A percentile compares a stretch with the other conserved stretches of the same genome.
phyloP scores from a whole-genome alignment of 371 early-diverging fungal species.

The Mortierella sp. region DNA sequence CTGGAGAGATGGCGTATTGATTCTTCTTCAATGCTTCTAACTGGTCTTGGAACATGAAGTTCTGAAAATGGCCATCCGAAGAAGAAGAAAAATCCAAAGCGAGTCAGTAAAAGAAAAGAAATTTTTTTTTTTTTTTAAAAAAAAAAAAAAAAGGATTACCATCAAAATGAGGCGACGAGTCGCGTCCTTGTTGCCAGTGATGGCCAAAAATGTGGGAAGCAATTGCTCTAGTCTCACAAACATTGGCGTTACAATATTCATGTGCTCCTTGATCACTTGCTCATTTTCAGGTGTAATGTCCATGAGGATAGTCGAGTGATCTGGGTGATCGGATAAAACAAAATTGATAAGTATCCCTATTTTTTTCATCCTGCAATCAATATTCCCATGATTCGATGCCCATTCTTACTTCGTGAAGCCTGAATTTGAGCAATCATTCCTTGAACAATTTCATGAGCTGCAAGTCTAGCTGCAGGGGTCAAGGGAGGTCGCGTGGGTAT shows the following conservation, averaged over 20 bases:
- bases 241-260: conserved; percentile 59
- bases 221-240: conserved; percentile 57
- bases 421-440: conserved; percentile 59
- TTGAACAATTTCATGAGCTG: conserved; percentile 56
- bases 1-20: conserved; percentile 58
- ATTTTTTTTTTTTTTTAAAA: neutral
- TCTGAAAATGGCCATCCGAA: conserved; percentile 25
- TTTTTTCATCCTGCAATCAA: neutral
- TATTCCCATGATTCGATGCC: too few relatives aligned
- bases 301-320: conserved; percentile 41
- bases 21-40: conserved; percentile 57
- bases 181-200: conserved; percentile 58
- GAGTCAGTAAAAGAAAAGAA: neutral
- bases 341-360: neutral
- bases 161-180: conserved; percentile 62
- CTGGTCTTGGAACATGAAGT: conserved; percentile 70
- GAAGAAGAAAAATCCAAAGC: neutral
- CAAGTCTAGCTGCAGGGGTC: conserved; percentile 14
- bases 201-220: conserved; percentile 56
- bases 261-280: conserved; percentile 56
- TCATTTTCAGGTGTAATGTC: conserved; percentile 60
- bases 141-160: conserved; percentile 19
- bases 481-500: conserved; percentile 5
- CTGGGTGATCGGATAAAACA: conserved; percentile 20
- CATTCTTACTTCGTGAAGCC: conserved; percentile 54